phyloP scores from a whole-genome alignment of 1,284 basidiomycete species.

The Melampsora americana region DNA sequence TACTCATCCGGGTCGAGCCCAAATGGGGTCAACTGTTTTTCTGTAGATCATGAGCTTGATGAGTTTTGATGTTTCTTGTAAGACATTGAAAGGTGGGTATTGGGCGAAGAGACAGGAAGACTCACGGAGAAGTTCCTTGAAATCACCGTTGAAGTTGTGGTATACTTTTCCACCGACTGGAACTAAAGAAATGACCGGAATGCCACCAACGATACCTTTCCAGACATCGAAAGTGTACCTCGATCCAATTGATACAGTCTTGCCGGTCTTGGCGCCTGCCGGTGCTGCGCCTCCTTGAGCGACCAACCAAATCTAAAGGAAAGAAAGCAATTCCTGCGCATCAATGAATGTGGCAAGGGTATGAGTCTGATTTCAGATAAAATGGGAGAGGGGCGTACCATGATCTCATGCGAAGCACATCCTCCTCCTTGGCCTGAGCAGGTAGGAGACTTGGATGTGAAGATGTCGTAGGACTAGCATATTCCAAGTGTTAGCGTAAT shows the following conservation, averaged over 20 bases:
- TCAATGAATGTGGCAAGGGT: background rate
- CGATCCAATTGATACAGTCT: background rate
- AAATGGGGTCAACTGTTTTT: conserved; percentile 1
- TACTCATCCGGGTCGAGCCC: background rate
- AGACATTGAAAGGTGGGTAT: too few species aligned
- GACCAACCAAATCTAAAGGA: background rate
- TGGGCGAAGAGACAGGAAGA: too few species aligned
- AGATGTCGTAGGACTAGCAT: conserved; percentile 7
- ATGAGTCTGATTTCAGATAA: background rate
- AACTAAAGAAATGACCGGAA: conserved; percentile 2
- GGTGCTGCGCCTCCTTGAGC: background rate
- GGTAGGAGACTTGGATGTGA: background rate
- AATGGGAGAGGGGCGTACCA: background rate
- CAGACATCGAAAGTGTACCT: background rate
- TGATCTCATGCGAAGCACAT: conserved; percentile 7
- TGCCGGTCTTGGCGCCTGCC: background rate
- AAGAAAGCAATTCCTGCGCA: background rate
- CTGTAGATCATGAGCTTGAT: background rate
- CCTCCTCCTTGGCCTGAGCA: conserved; percentile 10
- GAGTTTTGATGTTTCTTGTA: too few species aligned
- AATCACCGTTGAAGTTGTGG: background rate
- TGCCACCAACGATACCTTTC: conserved; percentile 3
- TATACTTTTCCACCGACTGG: background rate
- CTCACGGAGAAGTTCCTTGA: background rate
- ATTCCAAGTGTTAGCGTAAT: background rate